Base-by-base conservation (phyloP, 108 stramenopile species). In the Pseudonitzschia multistriata region DNA sequence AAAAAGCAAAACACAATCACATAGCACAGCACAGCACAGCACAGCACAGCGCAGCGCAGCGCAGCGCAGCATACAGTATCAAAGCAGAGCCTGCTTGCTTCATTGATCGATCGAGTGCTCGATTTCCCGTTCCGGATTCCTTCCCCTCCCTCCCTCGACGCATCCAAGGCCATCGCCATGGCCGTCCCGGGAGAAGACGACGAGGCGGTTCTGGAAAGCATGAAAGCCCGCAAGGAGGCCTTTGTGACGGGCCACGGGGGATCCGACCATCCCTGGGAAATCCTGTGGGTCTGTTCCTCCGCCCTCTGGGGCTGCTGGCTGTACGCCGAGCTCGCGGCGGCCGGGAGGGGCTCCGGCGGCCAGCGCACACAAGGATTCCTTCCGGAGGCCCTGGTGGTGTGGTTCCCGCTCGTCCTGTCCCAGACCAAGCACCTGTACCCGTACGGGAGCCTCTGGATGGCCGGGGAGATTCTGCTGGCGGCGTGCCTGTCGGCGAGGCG, bases 191-290 rank as follows among this genome's bases (percentile, higher is more conserved):
- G 13, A 42, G 10, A 42, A 42, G 40, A 13, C 40, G 10, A 42
- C 40, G 13, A 13, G 40, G 40, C 40, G 40, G 40, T 7, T 7
- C 13, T 19, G 15, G 35, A 1, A 33, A 25, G 60, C n/a, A 50
- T 52, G 45, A 72, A 80, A 54, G 49, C 72, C 49, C 52, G 65
- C 30, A 95, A 92, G 78, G 94, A 92, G 79, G 83, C 74, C 28
- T 92, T 91, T 67, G 94, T 95, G 30, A 88, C 85, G 30, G 94
- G 94, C 30, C 90, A 91, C 70, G 61, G 67, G 25, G 94, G 94
- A 17, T 83, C 90, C 11, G 80, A 83, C 0, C 45, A 37, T 64
- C 70, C 85, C 5, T 49, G 30, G 24, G 91, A 95, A 81, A 65
- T 91, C 7, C 42, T 92, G 7, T 67, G 90, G 22, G 77, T 92